Conservation (phyloP, 257 asterid species). For the Nicotiana tomentosiformis region DNA sequence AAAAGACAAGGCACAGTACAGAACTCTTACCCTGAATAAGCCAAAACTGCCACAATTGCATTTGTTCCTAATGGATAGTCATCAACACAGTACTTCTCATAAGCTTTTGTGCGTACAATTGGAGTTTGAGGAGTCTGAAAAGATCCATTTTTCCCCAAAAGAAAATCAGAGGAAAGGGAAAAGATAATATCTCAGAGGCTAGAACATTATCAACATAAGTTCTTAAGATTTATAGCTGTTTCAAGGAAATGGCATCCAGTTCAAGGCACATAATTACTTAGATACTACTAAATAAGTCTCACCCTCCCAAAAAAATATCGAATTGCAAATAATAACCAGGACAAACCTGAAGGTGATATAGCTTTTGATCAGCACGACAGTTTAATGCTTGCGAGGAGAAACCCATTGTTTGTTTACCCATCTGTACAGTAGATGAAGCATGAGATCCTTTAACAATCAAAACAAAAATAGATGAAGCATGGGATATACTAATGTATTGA, state of each 20-base stretch:
- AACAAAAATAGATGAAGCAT: conserved; percentile 4
- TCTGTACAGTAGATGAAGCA: conserved; percentile 39
- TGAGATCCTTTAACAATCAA: too few species aligned
- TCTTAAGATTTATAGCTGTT: background rate
- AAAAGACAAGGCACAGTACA: background rate
- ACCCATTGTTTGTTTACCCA: conserved; percentile 99
- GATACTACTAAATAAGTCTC: background rate
- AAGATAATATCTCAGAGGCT: background rate
- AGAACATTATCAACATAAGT: background rate
- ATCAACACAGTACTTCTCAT: conserved; percentile 76
- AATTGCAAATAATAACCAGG: conserved; percentile 1
- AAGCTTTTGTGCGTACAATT: conserved; percentile 85
- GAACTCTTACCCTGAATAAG: conserved; percentile 83
- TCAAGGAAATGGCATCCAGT: background rate
- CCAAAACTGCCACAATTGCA: conserved; percentile 95
- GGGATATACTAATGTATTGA: background rate
- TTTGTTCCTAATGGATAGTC: conserved; percentile 91
- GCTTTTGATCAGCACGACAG: conserved; percentile 93
- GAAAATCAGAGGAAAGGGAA: conserved; percentile 3
- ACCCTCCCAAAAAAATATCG: background rate
- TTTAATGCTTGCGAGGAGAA: conserved; percentile 75
- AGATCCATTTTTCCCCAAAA: background rate
- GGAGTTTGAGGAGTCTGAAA: conserved; percentile 98
- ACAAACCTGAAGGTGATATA: conserved; percentile 95
- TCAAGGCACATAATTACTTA: background rate